phyloP scores from a whole-genome alignment of 768 basidiomycete species.

The Sarcodon aspratus region DNA sequence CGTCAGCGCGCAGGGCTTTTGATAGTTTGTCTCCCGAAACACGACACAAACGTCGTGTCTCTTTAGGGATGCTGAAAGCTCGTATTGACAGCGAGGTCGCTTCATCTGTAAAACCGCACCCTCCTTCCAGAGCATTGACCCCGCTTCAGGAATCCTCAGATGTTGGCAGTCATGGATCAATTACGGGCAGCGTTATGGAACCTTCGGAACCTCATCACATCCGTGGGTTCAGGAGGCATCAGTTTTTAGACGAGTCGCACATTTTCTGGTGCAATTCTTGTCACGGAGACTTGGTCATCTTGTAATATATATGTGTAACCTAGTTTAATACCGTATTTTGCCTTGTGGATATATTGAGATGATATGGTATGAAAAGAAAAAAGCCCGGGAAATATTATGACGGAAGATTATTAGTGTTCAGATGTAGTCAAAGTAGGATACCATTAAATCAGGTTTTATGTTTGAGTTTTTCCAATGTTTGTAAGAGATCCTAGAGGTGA shows the following conservation, averaged over 20 bases:
- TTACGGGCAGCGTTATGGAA: neutral
- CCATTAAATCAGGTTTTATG: slow-evolving; percentile 19
- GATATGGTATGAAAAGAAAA: neutral
- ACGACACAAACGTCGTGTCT: slow-evolving; percentile 72
- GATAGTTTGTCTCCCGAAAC: slow-evolving; percentile 69
- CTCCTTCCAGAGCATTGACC: slow-evolving; percentile 44
- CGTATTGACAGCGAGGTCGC: slow-evolving; percentile 77
- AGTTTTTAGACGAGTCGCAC: slow-evolving; percentile 81
- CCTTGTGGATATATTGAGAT: neutral
- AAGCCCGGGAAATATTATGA: slow-evolving; percentile 1
- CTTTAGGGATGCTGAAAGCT: slow-evolving; percentile 83
- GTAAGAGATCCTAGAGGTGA: slow-evolving; percentile 23
- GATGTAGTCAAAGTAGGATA: slow-evolving; percentile 5
- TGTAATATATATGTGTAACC: slow-evolving; percentile 23
- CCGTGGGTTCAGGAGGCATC: slow-evolving; percentile 30
- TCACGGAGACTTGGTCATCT: slow-evolving; percentile 69
- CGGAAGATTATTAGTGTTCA: slow-evolving; percentile 3
- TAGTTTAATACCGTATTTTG: neutral
- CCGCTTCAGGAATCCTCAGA: slow-evolving; percentile 20
- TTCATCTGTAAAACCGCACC: slow-evolving; percentile 24
- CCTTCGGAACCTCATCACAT: neutral
- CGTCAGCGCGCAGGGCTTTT: slow-evolving; percentile 43
- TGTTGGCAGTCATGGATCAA: neutral
- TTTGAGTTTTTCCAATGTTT: slow-evolving; percentile 42
- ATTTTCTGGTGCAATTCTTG: slow-evolving; percentile 86